These are phyloP conservation scores for Physaria fendleri DNA, from an alignment of 345 rosid species.

Conservation along the genomic window DNA sequence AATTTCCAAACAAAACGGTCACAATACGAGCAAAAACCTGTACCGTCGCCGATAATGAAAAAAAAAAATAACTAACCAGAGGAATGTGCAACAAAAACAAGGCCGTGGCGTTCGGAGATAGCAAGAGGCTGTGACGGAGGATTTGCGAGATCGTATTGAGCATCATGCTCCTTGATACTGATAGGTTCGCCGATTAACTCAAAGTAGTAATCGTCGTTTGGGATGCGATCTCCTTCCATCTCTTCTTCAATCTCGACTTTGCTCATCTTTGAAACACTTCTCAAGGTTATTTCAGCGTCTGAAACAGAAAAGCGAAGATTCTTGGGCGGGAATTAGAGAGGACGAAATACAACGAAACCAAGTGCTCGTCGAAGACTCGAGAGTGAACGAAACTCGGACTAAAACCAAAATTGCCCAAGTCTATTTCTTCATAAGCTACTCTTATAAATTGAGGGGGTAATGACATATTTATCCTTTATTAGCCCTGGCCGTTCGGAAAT, in stretches of 20 bases:
- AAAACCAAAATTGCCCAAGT: too few species aligned
- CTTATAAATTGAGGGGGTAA: too few species aligned
- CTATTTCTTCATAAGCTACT: too few species aligned
- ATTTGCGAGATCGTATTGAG: constrained; percentile 38
- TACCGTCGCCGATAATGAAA: neutral
- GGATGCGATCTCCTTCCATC: constrained; percentile 52
- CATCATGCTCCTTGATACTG: constrained; percentile 31
- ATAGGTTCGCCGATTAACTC: constrained; percentile 61
- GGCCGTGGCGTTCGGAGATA: constrained; percentile 44
- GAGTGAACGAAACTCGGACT: neutral
- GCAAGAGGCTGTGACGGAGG: constrained; percentile 79
- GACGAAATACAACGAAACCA: neutral
- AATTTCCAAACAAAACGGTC: constrained; percentile 10
- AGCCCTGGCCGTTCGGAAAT: too few species aligned
- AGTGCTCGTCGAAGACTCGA: neutral
- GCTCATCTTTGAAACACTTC: constrained; percentile 19
- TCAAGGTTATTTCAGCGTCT: constrained; percentile 1
- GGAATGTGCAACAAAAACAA: constrained; percentile 66
- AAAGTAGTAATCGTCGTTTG: constrained; percentile 60
- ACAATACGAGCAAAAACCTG: neutral
- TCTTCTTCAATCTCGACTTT: constrained; percentile 42
- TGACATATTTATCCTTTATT: too few species aligned
- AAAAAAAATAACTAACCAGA: constrained; percentile 58
- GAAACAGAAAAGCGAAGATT: neutral
- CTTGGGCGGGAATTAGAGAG: constrained; percentile 18